A percentile compares a stretch with the other conserved stretches of the same genome.
These are phyloP conservation scores for Aspergillus thermomutatus DNA, from an alignment of 2,329 filamentous ascomycete species.

Conservation along the genomic window DNA sequence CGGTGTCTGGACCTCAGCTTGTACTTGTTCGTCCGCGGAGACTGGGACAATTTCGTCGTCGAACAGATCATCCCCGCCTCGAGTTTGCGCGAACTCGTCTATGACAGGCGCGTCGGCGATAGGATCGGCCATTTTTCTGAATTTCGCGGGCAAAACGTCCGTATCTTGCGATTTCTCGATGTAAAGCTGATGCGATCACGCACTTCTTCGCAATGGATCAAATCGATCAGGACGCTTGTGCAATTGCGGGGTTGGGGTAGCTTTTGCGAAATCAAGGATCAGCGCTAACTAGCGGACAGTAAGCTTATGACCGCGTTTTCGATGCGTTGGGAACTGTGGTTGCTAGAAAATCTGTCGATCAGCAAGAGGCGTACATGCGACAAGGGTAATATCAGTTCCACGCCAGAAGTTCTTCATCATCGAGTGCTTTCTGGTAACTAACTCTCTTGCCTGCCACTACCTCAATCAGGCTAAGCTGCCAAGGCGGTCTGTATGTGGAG, in stretches of 20 bases:
- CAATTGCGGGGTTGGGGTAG: background rate
- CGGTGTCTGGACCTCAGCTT: conserved; percentile 15
- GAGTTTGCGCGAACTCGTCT: conserved; percentile 50
- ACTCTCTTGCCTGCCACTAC: background rate
- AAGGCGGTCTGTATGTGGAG: conserved; percentile 5
- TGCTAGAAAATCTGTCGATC: background rate
- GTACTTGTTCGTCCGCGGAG: conserved; percentile 28
- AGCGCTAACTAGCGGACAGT: conserved; percentile 6
- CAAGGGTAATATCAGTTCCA: background rate
- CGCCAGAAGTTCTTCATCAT: background rate
- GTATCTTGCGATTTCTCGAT: background rate
- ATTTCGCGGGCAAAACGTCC: background rate
- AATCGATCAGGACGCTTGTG: background rate
- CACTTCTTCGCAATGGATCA: background rate
- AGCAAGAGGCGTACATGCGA: background rate
- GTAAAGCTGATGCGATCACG: background rate
- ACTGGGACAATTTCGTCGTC: conserved; percentile 50
- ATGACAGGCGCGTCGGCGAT: conserved; percentile 24
- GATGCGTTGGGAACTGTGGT: background rate
- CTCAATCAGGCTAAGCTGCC: background rate
- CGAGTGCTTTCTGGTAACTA: background rate
- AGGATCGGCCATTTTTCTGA: conserved; percentile 3
- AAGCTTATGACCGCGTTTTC: background rate
- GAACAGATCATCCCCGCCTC: conserved; percentile 49
- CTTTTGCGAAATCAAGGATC: conserved; percentile 2